Base-by-base conservation (phyloP, 1,284 basidiomycete species). In the Cystobasidium sp. region DNA sequence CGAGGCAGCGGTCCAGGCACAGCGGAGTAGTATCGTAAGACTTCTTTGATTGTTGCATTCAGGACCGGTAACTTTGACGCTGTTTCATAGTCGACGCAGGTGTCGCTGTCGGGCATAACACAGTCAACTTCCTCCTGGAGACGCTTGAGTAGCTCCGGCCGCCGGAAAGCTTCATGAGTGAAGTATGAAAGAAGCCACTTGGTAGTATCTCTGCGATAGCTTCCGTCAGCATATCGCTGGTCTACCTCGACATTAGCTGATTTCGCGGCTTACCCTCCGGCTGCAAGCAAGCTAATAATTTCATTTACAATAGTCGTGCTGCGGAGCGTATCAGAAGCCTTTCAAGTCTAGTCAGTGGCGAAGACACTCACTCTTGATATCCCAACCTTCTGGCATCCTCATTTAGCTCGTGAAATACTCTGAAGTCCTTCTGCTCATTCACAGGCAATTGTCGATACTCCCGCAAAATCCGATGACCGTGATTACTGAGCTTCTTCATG, bases 271-370 rank as follows among this genome's bases (percentile, higher is more conserved):
- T 9, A 65, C 44, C 59, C 56, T 22, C 56, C 68, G 1, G 68
- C 55, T 39, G 55, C 24, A 7, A 69, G 20, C 20, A 69, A 22
- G 49, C 56, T 61, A 56, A 69, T 22, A 44, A 22, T 61, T 20
- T 69, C 68, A 24, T 69, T 69, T 4, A 69, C 63, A 20, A 69
- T 59, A 4, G 68, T 56, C 39, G 68, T n/a, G 37, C 59, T 44
- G n/a, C n/a, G n/a, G n/a, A n/a, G n/a, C n/a, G n/a, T n/a, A n/a
- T n/a, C n/a, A n/a, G n/a, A n/a, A n/a, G n/a, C n/a, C n/a, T n/a
- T n/a, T n/a, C n/a, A n/a, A n/a, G n/a, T n/a, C n/a, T n/a, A n/a
- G n/a, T n/a, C n/a, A n/a, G n/a, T n/a, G n/a, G n/a, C n/a, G n/a
- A n/a, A n/a, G n/a, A n/a, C n/a, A 51, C 59, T 61, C 20, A 61